Evolutionary conservation across 2,329 filamentous ascomycete genomes (phyloP).

Genomic region (Metarhizium rileyi): DNA sequence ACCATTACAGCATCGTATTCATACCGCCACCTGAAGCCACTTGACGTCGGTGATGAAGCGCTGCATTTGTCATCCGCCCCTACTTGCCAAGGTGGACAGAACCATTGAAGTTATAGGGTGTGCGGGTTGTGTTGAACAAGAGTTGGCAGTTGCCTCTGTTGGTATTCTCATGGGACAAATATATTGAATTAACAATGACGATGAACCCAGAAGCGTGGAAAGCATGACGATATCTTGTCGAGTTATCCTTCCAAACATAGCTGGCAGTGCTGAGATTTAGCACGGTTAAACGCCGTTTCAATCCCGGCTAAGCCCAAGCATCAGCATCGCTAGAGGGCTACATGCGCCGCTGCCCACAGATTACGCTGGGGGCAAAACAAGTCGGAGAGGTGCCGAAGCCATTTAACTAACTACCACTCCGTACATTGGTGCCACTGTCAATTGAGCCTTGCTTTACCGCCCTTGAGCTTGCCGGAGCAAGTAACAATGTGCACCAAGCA

Average conservation of each 20-base stretch:
- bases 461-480: too few relatives aligned
- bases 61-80: background rate
- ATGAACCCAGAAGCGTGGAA: too few relatives aligned
- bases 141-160: background rate
- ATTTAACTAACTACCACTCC: too few relatives aligned
- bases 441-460: too few relatives aligned
- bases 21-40: background rate
- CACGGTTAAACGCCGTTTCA: constrained; percentile 20
- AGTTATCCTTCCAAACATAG: background rate
- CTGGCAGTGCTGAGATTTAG: background rate
- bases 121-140: background rate
- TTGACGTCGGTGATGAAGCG: constrained; percentile 1
- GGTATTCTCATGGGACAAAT: background rate
- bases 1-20: background rate
- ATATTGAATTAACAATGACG: too few relatives aligned
- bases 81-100: background rate
- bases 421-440: too few relatives aligned
- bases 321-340: constrained; percentile 3
- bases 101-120: background rate
- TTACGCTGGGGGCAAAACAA: too few relatives aligned
- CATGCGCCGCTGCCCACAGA: background rate
- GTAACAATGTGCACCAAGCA: too few relatives aligned
- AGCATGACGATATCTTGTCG: too few relatives aligned
- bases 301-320: constrained; percentile 19
- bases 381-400: too few relatives aligned